Conservation (phyloP, 2,329 filamentous ascomycete species). For the Sordariomycetes sp. region DNA sequence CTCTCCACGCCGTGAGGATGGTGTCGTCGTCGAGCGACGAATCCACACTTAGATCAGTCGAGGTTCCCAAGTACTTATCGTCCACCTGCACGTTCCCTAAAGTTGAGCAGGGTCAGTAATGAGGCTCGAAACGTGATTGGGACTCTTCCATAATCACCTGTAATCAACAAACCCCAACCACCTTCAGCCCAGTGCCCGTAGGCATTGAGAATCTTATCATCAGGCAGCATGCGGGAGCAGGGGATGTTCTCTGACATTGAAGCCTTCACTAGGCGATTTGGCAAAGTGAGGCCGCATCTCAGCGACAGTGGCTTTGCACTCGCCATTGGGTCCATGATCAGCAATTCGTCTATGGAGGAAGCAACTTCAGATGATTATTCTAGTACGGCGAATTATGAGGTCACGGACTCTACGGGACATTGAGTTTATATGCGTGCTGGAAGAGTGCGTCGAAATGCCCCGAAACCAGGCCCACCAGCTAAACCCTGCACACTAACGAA, state of each 20-base stretch:
- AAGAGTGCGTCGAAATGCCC: no score
- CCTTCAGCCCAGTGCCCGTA: constrained; percentile 45
- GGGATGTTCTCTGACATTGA: constrained; percentile 39
- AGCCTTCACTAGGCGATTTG: constrained; percentile 43
- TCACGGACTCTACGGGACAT: no score
- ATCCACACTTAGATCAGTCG: constrained; percentile 17
- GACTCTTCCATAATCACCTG: no score
- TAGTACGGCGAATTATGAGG: no score
- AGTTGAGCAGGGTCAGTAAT: no score
- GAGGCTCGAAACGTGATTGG: no score
- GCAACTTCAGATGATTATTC: no score
- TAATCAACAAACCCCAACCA: constrained; percentile 42
- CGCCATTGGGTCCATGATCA: no score
- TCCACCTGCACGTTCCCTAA: constrained; percentile 32
- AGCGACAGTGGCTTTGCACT: constrained; percentile 41
- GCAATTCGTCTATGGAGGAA: no score
- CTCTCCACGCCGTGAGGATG: constrained; percentile 25
- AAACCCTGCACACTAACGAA: no score
- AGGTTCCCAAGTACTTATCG: constrained; percentile 21
- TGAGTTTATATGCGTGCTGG: no score
- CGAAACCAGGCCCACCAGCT: no score
- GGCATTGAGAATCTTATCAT: constrained; percentile 27
- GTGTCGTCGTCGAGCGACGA: constrained; percentile 14
- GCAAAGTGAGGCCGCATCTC: constrained; percentile 43
- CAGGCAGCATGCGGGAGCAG: constrained; percentile 29